Percentiles rank a stretch among this genome's conserved stretches.
Conservation (phyloP, 2,329 filamentous ascomycete genomes). For the Magnaporthiopsis rhizophila region DNA sequence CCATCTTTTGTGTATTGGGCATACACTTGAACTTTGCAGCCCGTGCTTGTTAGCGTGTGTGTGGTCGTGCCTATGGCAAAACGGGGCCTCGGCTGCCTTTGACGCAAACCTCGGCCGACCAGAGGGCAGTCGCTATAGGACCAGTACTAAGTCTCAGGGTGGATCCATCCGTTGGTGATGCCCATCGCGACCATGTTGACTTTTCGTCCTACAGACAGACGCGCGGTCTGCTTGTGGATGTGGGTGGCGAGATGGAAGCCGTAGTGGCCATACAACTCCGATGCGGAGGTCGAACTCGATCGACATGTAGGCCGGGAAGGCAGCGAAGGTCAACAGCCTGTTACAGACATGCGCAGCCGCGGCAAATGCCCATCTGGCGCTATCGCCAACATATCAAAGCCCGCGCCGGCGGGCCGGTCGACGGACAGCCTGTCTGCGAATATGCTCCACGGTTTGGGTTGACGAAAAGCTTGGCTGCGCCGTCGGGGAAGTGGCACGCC, state of each 20-base stretch:
- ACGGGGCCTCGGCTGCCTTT: too few species aligned
- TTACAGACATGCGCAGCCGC: conserved; percentile 37
- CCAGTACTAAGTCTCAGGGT: conserved; percentile 34
- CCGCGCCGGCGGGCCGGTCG: conserved; percentile 11
- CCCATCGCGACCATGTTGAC: conserved; percentile 45
- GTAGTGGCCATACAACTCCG: conserved; percentile 48
- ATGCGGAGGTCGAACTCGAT: conserved; percentile 47
- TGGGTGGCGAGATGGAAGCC: conserved; percentile 47
- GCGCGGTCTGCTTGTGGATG: conserved; percentile 46
- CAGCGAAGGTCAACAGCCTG: conserved; percentile 50
- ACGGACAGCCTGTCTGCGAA: conserved; percentile 11
- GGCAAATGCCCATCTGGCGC: too few species aligned
- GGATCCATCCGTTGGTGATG: conserved; percentile 50
- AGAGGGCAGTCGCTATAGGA: conserved; percentile 25
- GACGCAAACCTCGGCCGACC: conserved; percentile 16
- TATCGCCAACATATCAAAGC: conserved; percentile 10
- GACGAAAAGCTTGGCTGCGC: not conserved
- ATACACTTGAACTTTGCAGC: too few species aligned
- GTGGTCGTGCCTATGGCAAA: too few species aligned
- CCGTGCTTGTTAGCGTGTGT: too few species aligned
- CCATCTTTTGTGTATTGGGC: too few species aligned
- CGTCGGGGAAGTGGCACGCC: conserved; percentile 23
- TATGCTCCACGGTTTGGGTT: conserved; percentile 9
- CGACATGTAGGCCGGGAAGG: conserved; percentile 53
- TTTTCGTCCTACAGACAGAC: conserved; percentile 30